Conservation (phyloP, 441 rosid species). For the Populus hybrid region DNA sequence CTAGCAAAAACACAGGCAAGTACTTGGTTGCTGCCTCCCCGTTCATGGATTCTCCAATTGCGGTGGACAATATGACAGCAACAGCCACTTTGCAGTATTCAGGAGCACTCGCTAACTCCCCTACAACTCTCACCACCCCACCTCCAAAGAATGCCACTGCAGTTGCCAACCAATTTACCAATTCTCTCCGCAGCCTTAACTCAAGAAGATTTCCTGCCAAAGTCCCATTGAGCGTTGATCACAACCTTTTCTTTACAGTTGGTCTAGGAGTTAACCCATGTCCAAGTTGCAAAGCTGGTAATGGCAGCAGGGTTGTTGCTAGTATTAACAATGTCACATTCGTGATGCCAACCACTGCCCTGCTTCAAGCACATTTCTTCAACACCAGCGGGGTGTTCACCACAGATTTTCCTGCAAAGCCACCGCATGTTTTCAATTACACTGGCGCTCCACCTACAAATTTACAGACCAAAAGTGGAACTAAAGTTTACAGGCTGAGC, state of each 20-base stretch:
- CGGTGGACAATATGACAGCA: constrained; percentile 68
- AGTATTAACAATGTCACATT: constrained; percentile 79
- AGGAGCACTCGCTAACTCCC: constrained; percentile 45
- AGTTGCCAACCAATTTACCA: constrained; percentile 48
- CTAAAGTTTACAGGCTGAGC: constrained; percentile 56
- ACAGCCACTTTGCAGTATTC: constrained; percentile 69
- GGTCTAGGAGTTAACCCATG: constrained; percentile 73
- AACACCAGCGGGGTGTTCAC: constrained; percentile 73
- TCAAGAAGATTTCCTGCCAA: constrained; percentile 63
- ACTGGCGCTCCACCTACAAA: constrained; percentile 56
- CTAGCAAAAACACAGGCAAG: constrained; percentile 48
- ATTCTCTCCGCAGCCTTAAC: constrained; percentile 74
- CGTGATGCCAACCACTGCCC: constrained; percentile 70
- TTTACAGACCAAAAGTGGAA: constrained; percentile 53
- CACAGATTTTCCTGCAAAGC: constrained; percentile 68
- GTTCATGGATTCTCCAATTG: constrained; percentile 77
- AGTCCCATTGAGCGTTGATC: constrained; percentile 66
- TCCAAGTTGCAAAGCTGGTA: constrained; percentile 63
- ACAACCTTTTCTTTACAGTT: constrained; percentile 59
- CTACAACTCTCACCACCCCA: constrained; percentile 42
- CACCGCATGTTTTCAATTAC: constrained; percentile 61
- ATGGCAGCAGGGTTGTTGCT: constrained; percentile 71
- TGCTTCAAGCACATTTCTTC: constrained; percentile 81
- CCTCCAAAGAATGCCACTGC: constrained; percentile 80
- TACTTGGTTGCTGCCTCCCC: constrained; percentile 73